Evolutionary conservation across 306 rosid species (phyloP).

Genomic region (Trifolium repens): DNA sequence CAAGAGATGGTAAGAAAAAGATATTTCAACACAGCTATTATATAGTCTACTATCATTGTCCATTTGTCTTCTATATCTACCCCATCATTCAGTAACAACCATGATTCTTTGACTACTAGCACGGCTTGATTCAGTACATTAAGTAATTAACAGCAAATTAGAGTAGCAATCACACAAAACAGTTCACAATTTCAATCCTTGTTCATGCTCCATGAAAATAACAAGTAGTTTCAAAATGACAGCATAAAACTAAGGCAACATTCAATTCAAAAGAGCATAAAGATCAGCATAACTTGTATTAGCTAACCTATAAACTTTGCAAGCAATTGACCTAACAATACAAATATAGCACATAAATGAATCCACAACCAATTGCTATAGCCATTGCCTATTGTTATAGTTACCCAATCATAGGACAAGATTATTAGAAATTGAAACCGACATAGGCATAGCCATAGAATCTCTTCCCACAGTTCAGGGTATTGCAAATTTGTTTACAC

Average conservation of each 20-base stretch:
- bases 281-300: background rate
- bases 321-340: slow-evolving; percentile 32
- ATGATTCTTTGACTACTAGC: background rate
- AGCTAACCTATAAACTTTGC: background rate
- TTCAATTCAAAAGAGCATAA: slow-evolving; percentile 1
- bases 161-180: background rate
- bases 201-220: background rate
- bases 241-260: background rate
- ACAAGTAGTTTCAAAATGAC: slow-evolving; percentile 12
- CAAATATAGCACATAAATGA: background rate
- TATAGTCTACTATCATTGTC: background rate
- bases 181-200: background rate
- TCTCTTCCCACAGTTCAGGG: too few species aligned
- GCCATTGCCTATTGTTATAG: too few species aligned
- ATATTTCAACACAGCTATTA: background rate
- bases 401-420: background rate
- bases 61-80: background rate
- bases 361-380: background rate
- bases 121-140: background rate
- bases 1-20: background rate
- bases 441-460: background rate
- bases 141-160: background rate
- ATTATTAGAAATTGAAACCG: background rate
- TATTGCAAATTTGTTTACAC: too few species aligned
- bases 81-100: background rate